These are phyloP conservation scores for Phytophthora meadii DNA, from an alignment of 352 stramenopile genomes.

Conservation along the genomic window DNA sequence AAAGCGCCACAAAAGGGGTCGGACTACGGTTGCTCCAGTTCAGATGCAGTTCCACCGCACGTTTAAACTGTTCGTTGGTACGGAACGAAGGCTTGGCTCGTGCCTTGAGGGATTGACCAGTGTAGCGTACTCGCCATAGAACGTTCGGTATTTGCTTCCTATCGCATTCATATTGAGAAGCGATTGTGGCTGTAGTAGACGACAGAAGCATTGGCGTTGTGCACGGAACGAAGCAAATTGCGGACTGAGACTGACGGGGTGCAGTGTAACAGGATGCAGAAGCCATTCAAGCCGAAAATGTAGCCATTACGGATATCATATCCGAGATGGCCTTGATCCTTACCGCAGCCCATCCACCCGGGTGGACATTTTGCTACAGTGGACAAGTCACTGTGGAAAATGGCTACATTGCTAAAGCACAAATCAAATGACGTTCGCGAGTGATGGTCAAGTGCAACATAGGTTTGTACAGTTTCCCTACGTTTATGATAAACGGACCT, in stretches of 20 bases:
- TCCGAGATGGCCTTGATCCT: too few species aligned
- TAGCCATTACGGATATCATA: constrained; percentile 6
- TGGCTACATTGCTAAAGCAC: too few species aligned
- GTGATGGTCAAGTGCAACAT: too few species aligned
- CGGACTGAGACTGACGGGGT: constrained; percentile 13
- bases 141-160: constrained; percentile 16
- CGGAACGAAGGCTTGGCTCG: constrained; percentile 27
- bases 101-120: constrained; percentile 24
- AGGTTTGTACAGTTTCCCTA: too few species aligned
- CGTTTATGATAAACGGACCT: too few species aligned
- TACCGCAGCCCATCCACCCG: too few species aligned
- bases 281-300: constrained; percentile 7
- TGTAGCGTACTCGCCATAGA: constrained; percentile 28
- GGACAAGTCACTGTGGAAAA: too few species aligned
- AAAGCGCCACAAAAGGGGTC: constrained; percentile 25
- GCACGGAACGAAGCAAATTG: constrained; percentile 11
- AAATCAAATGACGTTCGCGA: too few species aligned
- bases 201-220: constrained; percentile 10
- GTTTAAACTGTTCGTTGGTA: constrained; percentile 28
- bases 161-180: constrained; percentile 21
- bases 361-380: too few species aligned
- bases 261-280: not conserved
- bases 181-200: constrained; percentile 4
- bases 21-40: constrained; percentile 24
- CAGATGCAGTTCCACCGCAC: constrained; percentile 15